Evolutionary conservation across 495 filamentous ascomycete species (phyloP).

Genomic region (Daldinia loculata): DNA sequence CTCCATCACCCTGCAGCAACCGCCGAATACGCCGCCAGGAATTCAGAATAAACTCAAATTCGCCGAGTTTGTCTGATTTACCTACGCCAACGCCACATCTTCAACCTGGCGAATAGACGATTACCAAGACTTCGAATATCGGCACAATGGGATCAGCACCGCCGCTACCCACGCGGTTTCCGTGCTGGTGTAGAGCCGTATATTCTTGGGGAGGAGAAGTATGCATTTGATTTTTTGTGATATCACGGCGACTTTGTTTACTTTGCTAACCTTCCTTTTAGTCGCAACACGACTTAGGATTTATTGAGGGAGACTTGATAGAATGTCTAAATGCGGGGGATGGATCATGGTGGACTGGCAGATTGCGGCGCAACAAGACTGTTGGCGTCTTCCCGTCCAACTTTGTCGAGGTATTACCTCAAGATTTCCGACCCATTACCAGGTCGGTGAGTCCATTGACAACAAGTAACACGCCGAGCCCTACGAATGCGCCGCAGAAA

Average conservation of each 20-base stretch:
- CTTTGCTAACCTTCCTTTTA: slow-evolving; percentile 46
- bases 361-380: slow-evolving; percentile 84
- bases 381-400: slow-evolving; percentile 96
- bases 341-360: slow-evolving; percentile 97
- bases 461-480: slow-evolving; percentile 58
- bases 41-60: slow-evolving; percentile 32
- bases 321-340: slow-evolving; percentile 98
- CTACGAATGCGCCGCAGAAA: slow-evolving; percentile 62
- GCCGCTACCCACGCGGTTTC: slow-evolving; percentile 81
- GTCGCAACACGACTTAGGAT: slow-evolving; percentile 92
- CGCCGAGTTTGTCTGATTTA: slow-evolving; percentile 6
- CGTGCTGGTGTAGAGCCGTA: slow-evolving; percentile 93
- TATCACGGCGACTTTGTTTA: slow-evolving; percentile 23
- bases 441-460: slow-evolving; percentile 80
- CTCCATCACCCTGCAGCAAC: slow-evolving; percentile 37
- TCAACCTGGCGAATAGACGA: slow-evolving; percentile 38
- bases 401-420: slow-evolving; percentile 89
- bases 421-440: slow-evolving; percentile 81
- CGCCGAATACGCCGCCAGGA: slow-evolving; percentile 24
- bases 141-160: slow-evolving; percentile 63
- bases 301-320: slow-evolving; percentile 96
- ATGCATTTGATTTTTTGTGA: slow-evolving; percentile 38
- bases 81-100: slow-evolving; percentile 28
- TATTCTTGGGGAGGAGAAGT: slow-evolving; percentile 98
- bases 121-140: slow-evolving; percentile 25